Conservation (phyloP, 1,284 basidiomycete species). For the Moesziomyces parantarcticus region DNA sequence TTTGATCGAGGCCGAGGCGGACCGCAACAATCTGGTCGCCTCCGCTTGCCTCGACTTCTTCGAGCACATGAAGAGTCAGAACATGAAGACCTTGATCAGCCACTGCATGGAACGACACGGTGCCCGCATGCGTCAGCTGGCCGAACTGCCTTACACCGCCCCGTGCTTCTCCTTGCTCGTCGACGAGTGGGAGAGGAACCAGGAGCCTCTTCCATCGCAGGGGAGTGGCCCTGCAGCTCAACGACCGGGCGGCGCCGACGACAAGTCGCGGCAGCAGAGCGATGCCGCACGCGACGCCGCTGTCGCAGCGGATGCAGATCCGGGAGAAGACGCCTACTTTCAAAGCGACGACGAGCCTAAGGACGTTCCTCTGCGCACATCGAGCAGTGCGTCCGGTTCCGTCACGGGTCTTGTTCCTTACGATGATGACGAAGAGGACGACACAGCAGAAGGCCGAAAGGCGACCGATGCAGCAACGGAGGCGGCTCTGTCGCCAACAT, state of each 20-base stretch:
- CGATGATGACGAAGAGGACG: slow-evolving; percentile 74
- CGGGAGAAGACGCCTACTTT: slow-evolving; percentile 87
- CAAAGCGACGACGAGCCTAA: slow-evolving; percentile 79
- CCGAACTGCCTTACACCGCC: slow-evolving; percentile 75
- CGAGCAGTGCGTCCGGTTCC: slow-evolving; percentile 69
- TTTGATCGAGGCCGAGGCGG: slow-evolving; percentile 82
- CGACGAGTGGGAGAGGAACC: slow-evolving; percentile 88
- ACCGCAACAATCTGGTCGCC: slow-evolving; percentile 88
- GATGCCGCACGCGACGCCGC: slow-evolving; percentile 55
- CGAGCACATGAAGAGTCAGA: slow-evolving; percentile 81
- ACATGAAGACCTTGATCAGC: slow-evolving; percentile 83
- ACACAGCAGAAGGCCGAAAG: slow-evolving; percentile 12
- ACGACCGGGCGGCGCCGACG: slow-evolving; percentile 12
- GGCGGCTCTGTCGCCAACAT: slow-evolving; percentile 60
- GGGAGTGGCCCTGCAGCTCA: slow-evolving; percentile 9
- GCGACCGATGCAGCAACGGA: slow-evolving; percentile 56
- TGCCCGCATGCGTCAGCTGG: slow-evolving; percentile 76
- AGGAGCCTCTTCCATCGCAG: slow-evolving; percentile 71
- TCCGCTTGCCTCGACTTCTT: slow-evolving; percentile 96
- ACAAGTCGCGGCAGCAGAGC: slow-evolving; percentile 27
- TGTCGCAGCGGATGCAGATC: slow-evolving; percentile 72
- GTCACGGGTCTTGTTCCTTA: slow-evolving; percentile 76
- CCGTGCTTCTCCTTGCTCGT: slow-evolving; percentile 80
- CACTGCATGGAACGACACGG: slow-evolving; percentile 85
- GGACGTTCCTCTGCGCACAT: slow-evolving; percentile 65